Evolutionary conservation across 2,329 filamentous ascomycete genomes (phyloP).

Genomic region (Botrytis elliptica): DNA sequence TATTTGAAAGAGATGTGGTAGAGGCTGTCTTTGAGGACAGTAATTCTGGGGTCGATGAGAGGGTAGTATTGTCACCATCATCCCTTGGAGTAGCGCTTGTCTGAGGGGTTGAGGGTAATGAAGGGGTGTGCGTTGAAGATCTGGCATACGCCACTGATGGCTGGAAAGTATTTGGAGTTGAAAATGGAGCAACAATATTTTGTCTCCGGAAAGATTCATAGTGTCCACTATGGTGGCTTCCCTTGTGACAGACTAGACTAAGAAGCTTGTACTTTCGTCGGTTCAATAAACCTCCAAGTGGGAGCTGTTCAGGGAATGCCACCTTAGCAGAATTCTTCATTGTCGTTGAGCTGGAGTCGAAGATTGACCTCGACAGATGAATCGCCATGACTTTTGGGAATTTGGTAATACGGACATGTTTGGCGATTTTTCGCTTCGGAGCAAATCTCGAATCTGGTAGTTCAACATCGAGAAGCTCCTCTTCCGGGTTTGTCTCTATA

Average conservation of each 20-base stretch:
- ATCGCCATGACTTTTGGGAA: slow-evolving; percentile 91
- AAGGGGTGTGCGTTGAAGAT: slow-evolving; percentile 31
- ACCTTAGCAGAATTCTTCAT: slow-evolving; percentile 96
- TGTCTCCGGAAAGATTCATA: slow-evolving; percentile 96
- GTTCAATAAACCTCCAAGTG: slow-evolving; percentile 75
- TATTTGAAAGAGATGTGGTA: slow-evolving; percentile 32
- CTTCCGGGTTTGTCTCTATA: slow-evolving; percentile 79
- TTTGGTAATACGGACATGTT: slow-evolving; percentile 79
- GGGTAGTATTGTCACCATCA: slow-evolving; percentile 29
- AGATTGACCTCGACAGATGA: slow-evolving; percentile 91
- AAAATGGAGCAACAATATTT: slow-evolving; percentile 73
- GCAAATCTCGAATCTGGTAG: slow-evolving; percentile 73
- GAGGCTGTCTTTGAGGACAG: slow-evolving; percentile 35
- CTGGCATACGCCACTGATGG: slow-evolving; percentile 64
- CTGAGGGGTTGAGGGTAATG: slow-evolving; percentile 34
- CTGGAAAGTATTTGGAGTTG: slow-evolving; percentile 78
- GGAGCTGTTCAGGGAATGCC: slow-evolving; percentile 81
- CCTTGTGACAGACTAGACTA: slow-evolving; percentile 89
- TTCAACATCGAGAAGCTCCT: slow-evolving; percentile 65
- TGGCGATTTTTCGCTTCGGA: slow-evolving; percentile 80
- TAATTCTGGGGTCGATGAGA: slow-evolving; percentile 35
- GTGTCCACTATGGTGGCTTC: slow-evolving; percentile 92
- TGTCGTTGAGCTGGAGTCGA: slow-evolving; percentile 68
- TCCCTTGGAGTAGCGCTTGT: slow-evolving; percentile 39
- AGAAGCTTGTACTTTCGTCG: slow-evolving; percentile 81